These are phyloP conservation scores for Buddleja alternifolia DNA, from an alignment of 257 asterid species.

Conservation along the genomic window DNA sequence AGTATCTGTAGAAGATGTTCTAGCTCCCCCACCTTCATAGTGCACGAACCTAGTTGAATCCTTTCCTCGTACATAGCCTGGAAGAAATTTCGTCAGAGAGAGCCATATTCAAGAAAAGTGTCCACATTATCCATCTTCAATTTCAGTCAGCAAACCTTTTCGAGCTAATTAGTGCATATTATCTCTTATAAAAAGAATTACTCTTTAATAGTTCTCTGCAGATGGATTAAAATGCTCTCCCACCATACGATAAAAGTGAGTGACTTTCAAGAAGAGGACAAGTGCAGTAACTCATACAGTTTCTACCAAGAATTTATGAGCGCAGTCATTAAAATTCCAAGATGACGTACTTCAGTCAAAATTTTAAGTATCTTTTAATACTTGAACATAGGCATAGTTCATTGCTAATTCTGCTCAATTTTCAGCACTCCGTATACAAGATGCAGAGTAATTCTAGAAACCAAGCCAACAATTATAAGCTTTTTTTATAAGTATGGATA, in stretches of 20 bases:
- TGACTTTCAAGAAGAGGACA: background rate
- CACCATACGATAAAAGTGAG: slow-evolving; percentile 1
- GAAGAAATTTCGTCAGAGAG: slow-evolving; percentile 25
- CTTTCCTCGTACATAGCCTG: slow-evolving; percentile 92
- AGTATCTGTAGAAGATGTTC: slow-evolving; percentile 90
- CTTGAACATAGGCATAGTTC: background rate
- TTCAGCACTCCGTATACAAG: background rate
- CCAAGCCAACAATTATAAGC: slow-evolving; percentile 7
- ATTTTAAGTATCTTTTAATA: background rate
- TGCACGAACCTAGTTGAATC: slow-evolving; percentile 87
- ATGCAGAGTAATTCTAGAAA: background rate
- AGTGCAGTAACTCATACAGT: slow-evolving; percentile 1
- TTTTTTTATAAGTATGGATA: background rate
- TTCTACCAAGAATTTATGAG: background rate
- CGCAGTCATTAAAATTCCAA: background rate
- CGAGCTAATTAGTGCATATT: background rate
- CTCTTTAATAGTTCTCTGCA: background rate
- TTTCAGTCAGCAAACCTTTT: slow-evolving; percentile 8
- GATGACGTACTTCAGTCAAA: background rate
- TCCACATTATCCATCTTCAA: slow-evolving; percentile 8
- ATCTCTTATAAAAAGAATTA: background rate
- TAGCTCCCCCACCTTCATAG: slow-evolving; percentile 96
- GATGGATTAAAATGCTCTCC: background rate
- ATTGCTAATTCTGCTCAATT: slow-evolving; percentile 6
- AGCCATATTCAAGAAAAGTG: slow-evolving; percentile 1